Percentiles rank a stretch among this genome's conserved stretches.
Conservation (phyloP, 2,329 filamentous ascomycete genomes). For the Colletotrichum cordylinicola region DNA sequence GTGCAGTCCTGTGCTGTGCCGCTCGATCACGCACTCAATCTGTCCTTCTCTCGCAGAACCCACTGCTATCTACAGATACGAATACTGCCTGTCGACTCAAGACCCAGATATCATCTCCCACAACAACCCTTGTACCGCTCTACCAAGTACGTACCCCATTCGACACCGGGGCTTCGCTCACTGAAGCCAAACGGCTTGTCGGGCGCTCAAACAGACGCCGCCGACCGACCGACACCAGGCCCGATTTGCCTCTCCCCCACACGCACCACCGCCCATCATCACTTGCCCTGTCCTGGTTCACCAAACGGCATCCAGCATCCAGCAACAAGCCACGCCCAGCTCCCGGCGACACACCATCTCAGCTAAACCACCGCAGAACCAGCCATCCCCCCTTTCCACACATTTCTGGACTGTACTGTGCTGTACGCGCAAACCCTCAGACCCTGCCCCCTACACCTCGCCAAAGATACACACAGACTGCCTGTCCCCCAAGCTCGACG, state of each 20-base stretch:
- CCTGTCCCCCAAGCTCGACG: slow-evolving; percentile 8
- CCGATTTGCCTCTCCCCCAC: slow-evolving; percentile 14
- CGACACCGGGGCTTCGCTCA: not conserved
- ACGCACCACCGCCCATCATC: slow-evolving; percentile 3
- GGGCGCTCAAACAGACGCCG: slow-evolving; percentile 6
- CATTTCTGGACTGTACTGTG: not conserved
- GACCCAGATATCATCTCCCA: not conserved
- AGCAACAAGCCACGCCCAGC: not conserved
- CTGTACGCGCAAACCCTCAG: slow-evolving; percentile 8
- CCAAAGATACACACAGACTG: not conserved
- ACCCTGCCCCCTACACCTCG: not conserved
- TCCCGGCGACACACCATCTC: slow-evolving; percentile 7
- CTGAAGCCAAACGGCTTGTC: not conserved
- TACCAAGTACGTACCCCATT: not conserved
- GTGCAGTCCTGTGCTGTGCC: not conserved
- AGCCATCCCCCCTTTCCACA: not conserved
- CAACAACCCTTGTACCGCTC: not conserved
- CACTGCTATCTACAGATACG: not conserved
- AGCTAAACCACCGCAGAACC: slow-evolving; percentile 4
- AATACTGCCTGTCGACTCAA: not conserved
- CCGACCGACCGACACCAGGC: slow-evolving; percentile 1
- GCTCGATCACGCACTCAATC: not conserved
- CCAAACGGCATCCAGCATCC: not conserved
- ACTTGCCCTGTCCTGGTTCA: not conserved
- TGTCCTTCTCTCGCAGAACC: not conserved